Conservation (phyloP, 306 rosid species). For the Geum urbanum region DNA sequence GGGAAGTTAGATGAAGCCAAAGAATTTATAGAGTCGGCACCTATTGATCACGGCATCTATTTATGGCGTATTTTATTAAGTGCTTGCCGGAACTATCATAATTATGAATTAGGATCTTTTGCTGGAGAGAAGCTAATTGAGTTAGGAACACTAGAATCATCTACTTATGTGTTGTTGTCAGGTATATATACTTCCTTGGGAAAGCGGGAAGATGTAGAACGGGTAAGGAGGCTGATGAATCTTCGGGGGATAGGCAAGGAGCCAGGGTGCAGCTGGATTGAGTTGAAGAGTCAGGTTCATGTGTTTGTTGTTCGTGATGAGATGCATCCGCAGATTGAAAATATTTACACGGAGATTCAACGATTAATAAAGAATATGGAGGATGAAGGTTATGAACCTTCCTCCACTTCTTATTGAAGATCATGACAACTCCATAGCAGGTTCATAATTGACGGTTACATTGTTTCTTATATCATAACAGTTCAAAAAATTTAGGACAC, state of each 20-base stretch:
- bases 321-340: constrained; percentile 68
- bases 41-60: constrained; percentile 60
- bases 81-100: constrained; percentile 69
- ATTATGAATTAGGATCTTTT: constrained; percentile 64
- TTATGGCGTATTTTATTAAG: constrained; percentile 80
- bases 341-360: constrained; percentile 41
- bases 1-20: constrained; percentile 72
- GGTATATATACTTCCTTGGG: constrained; percentile 68
- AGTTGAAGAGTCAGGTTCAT: constrained; percentile 64
- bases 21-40: constrained; percentile 72
- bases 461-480: no score
- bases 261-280: constrained; percentile 96
- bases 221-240: constrained; percentile 71
- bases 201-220: constrained; percentile 63
- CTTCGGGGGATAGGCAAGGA: constrained; percentile 68
- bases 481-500: no score
- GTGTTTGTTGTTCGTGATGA: constrained; percentile 84
- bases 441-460: no score
- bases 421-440: not conserved
- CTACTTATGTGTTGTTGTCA: constrained; percentile 65
- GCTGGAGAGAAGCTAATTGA: constrained; percentile 82
- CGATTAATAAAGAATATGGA: constrained; percentile 55
- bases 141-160: constrained; percentile 73
- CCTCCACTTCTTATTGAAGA: not conserved
- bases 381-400: constrained; percentile 61